phyloP scores from a whole-genome alignment of 2,329 filamentous ascomycete species.

The Sclerotinia glacialis region DNA sequence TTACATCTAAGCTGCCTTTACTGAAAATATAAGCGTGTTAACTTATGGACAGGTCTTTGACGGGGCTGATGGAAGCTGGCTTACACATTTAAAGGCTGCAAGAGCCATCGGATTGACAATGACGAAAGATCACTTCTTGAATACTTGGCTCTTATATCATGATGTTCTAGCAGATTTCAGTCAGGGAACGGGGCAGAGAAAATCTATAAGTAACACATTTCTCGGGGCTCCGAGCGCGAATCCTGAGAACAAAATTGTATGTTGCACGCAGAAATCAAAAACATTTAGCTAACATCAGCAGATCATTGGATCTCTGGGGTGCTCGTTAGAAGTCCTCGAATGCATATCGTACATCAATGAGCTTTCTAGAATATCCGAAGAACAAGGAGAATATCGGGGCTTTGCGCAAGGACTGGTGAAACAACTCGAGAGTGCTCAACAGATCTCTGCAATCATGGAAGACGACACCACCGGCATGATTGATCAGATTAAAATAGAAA shows the following conservation, averaged over 20 bases:
- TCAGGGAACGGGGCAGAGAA: slow-evolving; percentile 36
- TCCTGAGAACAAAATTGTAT: slow-evolving; percentile 10
- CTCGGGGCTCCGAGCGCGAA: background rate
- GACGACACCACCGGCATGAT: slow-evolving; percentile 36
- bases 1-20: background rate
- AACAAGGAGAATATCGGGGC: slow-evolving; percentile 1
- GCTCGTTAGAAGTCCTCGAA: slow-evolving; percentile 47
- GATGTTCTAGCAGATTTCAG: slow-evolving; percentile 48
- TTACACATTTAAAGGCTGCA: slow-evolving; percentile 44
- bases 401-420: slow-evolving; percentile 27
- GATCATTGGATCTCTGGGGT: slow-evolving; percentile 49
- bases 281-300: background rate
- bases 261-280: background rate
- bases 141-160: slow-evolving; percentile 50
- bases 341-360: slow-evolving; percentile 45
- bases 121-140: slow-evolving; percentile 42
- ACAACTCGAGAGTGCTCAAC: slow-evolving; percentile 28
- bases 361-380: background rate
- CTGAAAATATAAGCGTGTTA: background rate
- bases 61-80: slow-evolving; percentile 48
- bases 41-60: slow-evolving; percentile 41
- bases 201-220: background rate
- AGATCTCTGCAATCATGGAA: slow-evolving; percentile 35
- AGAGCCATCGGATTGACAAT: slow-evolving; percentile 31
- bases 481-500: slow-evolving; percentile 36